These are phyloP conservation scores for Aquilaria sinensis DNA, from an alignment of 345 rosid genomes.

Conservation along the genomic window DNA sequence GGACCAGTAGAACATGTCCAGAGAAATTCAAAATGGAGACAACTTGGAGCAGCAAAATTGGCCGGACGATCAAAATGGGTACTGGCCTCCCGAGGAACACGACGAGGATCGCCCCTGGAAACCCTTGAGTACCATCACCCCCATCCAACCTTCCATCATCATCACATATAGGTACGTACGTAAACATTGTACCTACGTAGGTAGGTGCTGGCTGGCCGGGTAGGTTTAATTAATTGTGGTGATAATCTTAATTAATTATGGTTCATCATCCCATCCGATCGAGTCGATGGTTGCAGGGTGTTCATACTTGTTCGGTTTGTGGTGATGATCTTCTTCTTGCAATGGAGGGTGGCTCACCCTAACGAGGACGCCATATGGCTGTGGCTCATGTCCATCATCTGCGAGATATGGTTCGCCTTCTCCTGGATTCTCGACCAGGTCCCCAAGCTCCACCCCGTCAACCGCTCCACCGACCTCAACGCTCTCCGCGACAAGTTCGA, in stretches of 20 bases:
- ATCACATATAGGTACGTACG: slow-evolving; percentile 57
- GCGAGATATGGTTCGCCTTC: slow-evolving; percentile 83
- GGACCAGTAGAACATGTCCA: slow-evolving; percentile 29
- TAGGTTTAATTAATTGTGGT: too few relatives aligned
- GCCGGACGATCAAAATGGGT: slow-evolving; percentile 79
- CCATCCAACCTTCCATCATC: slow-evolving; percentile 46
- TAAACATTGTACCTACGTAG: background rate
- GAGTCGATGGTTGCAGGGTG: slow-evolving; percentile 24
- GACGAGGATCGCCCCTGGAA: slow-evolving; percentile 74
- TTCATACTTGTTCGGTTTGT: slow-evolving; percentile 47
- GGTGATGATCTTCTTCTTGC: slow-evolving; percentile 59
- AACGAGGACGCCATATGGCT: slow-evolving; percentile 76
- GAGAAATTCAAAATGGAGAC: slow-evolving; percentile 50
- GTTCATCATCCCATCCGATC: too few relatives aligned
- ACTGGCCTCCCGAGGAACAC: slow-evolving; percentile 67
- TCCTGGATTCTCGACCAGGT: slow-evolving; percentile 86
- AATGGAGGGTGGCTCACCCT: slow-evolving; percentile 67
- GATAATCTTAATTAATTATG: too few relatives aligned
- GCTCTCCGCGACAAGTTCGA: slow-evolving; percentile 78
- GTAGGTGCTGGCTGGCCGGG: too few relatives aligned
- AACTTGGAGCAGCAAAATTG: slow-evolving; percentile 68
- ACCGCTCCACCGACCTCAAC: slow-evolving; percentile 69
- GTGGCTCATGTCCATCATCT: slow-evolving; percentile 68
- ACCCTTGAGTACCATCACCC: slow-evolving; percentile 55
- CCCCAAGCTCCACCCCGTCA: slow-evolving; percentile 69